Base-by-base conservation (phyloP, 2,329 filamentous ascomycete genomes). In the Talaromyces albobiverticillius region DNA sequence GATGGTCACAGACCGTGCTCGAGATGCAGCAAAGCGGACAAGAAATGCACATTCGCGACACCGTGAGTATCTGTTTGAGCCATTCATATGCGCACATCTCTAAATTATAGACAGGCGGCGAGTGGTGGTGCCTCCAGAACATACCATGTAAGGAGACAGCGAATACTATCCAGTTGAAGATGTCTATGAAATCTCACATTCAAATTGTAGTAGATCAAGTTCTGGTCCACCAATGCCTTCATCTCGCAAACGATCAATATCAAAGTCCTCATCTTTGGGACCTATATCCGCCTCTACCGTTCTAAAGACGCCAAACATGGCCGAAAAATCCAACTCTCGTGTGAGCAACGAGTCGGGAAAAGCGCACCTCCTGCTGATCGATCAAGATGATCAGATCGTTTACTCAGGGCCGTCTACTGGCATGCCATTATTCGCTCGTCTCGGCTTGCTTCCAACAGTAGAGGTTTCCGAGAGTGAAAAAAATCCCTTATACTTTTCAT, bases 351-450 rank as follows among this genome's bases (percentile, higher is more conserved):
- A 32, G 26, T 20, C 23, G n/a, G 43, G 43, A 7, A 46, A 46
- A 46, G 43, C 43, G 10, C 43, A 46, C 23, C 25, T 46, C 18
- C 43, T 46, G 5, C 9, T 46, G 26, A 46, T 46, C 14, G 43
- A 46, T 32, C 43, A 46, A 20, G 43, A 46, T 46, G 43, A 46
- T 8, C 43, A 46, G 16, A 46, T 46, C 16, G 43, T 46, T 32
- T 20, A 46, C 25, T 46, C 43, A 22, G 43, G 43, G 25, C 43
- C 43, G 43, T 46, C 43, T 22, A 46, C 43, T 4, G 43, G 43
- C 25, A 46, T 46, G 26, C 43, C 43, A 20, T 46, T 46, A 18
- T 46, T 46, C 20, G 43, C 43, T 32, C 43, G 43, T 7, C 43
- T 46, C 23, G 43, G 43, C 23, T 46, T 46, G 16, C 25, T 46